phyloP scores from a whole-genome alignment of 2,329 filamentous ascomycete genomes.

The Lecanicillium sp. region DNA sequence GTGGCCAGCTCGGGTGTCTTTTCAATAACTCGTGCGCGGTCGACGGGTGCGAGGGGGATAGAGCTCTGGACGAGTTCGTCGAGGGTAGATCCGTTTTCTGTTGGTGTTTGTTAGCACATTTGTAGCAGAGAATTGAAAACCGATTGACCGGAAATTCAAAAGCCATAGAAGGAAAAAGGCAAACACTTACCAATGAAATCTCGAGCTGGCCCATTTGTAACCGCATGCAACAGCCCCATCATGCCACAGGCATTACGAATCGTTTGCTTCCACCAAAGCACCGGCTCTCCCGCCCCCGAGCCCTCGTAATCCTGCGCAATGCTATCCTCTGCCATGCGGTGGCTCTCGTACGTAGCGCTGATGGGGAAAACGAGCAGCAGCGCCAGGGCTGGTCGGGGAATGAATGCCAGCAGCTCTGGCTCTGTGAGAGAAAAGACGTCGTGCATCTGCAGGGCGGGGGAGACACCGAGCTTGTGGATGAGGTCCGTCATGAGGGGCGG shows the following conservation, averaged over 20 bases:
- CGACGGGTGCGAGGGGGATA: conserved; percentile 56
- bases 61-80: conserved; percentile 59
- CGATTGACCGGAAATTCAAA: too few relatives aligned
- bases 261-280: conserved; percentile 92
- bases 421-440: conserved; percentile 91
- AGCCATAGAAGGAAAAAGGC: background rate
- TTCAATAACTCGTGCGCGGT: conserved; percentile 69
- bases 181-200: conserved; percentile 44
- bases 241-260: conserved; percentile 90
- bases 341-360: conserved; percentile 67
- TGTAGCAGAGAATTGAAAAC: background rate
- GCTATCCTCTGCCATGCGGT: conserved; percentile 66
- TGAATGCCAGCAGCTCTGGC: conserved; percentile 71
- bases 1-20: conserved; percentile 64
- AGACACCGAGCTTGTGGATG: conserved; percentile 75
- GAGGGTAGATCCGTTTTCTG: conserved; percentile 47
- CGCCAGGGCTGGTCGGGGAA: conserved; percentile 81
- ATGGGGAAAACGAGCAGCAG: conserved; percentile 90
- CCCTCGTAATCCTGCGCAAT: conserved; percentile 55
- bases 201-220: conserved; percentile 66
- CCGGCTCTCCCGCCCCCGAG: conserved; percentile 60
- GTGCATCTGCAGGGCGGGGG: conserved; percentile 67
- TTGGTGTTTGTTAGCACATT: conserved; percentile 6
- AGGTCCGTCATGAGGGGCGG: conserved; percentile 82
- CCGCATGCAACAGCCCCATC: conserved; percentile 79